Evolutionary conservation across 1,284 basidiomycete species (phyloP), one percentile per base, ranked within the genome.

Genomic region (Pseudozyma sp.): DNA sequence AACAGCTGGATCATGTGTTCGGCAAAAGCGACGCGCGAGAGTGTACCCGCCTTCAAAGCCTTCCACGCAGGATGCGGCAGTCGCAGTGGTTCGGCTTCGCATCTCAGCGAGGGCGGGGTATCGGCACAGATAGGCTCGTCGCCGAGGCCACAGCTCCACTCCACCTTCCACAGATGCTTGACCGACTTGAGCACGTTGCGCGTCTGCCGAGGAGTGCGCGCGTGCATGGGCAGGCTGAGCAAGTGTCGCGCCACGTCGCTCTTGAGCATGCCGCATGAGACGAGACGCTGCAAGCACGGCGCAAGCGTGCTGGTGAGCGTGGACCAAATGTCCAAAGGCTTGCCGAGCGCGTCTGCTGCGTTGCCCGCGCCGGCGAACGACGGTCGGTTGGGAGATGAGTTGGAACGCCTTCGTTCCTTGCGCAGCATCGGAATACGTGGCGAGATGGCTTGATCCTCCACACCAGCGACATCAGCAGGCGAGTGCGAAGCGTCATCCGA

Each of bases 181-280:
- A 85, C 75, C n/a, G 82, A 75, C 47, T 80, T 79, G 31, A 86
- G 75, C n/a, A 82, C 85, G 29, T 82, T 81, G 37, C 71, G 70
- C 0, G 85, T 85, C 47, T 86, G 85, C 4, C 64, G 61, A 1
- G 83, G 78, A 2, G 85, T 84, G 16, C 85, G 84, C 6, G 85
- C 83, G 47, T 85, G 81, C 61, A 86, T 75, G 0, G 85, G 85
- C 33, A 86, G 68, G 47, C 73, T 74, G 24, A 86, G 80, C 13
- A 86, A 69, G 30, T 81, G 79, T 11, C 84, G 82, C 13, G 85
- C 85, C 1, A 85, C 83, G 40, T 83, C 84, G 40, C 81, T 81
- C 68, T 85, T 85, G 68, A 86, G 78, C 74, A 85, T 77, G 44
- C 82, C 79, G 17, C 84, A 85, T 16, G 85, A 85, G 7, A 86